Base-by-base conservation (phyloP, 176 grass and related monocot genomes). In the Dactylis glomerata region DNA sequence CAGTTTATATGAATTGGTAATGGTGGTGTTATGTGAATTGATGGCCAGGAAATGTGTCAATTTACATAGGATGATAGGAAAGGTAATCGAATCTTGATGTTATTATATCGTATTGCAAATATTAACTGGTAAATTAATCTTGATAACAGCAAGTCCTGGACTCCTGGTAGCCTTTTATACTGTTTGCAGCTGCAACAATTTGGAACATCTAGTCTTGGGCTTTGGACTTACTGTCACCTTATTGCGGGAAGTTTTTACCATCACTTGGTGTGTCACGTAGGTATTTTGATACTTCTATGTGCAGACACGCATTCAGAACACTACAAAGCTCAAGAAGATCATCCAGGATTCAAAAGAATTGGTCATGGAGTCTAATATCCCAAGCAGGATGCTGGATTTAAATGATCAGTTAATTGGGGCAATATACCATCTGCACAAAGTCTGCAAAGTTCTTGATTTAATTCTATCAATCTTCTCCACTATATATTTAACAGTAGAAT, bases 251-350 rank as follows among this genome's bases (percentile, higher is more conserved):
- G 6, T 19, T 64, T 32, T n/a, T n/a, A n/a, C n/a, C n/a, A n/a
- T n/a, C n/a, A n/a, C n/a, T n/a, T n/a, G n/a, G 5, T 8, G 68
- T 16, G 14, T 82, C 26, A 66, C 26, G 8, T 67, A 24, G 20
- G 36, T 14, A 64, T 54, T 71, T 33, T 57, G 20, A 19, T 49
- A 47, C 84, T 68, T 65, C n/a, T 19, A 56, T 88, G 17, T 88
- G 78, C 84, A 99, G 96, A 99, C 96, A 5, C 87, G 77, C 67
- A 87, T 90, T 68, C 93, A 96, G 85, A 91, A 76, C 82, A 87
- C 87, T 33, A 99, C 96, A 49, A 99, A 99, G 58, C 86, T 99
- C 36, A 99, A 99, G 90, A 99, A 94, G 84, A 89, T 99, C 30
- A 99, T 99, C 78, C 87, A 90, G 78, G 93, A 95, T 81, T 99